These are phyloP conservation scores for Fusarium marasasianum DNA, from an alignment of 2,329 filamentous ascomycete genomes.

Conservation along the genomic window DNA sequence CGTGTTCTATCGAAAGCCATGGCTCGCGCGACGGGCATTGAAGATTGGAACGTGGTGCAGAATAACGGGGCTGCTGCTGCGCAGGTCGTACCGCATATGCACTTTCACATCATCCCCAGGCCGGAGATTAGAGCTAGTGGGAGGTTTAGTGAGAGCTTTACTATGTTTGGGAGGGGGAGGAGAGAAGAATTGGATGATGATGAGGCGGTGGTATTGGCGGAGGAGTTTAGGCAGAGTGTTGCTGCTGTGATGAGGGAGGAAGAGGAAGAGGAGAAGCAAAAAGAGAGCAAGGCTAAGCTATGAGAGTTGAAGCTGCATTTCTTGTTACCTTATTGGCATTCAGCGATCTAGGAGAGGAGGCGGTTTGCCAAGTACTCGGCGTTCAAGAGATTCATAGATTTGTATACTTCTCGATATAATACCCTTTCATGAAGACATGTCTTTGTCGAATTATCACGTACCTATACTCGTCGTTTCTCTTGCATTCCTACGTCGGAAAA, in stretches of 20 bases:
- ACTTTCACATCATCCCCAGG: conserved; percentile 93
- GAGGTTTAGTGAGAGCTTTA: conserved; percentile 71
- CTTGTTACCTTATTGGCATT: conserved; percentile 14
- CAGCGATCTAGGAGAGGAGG: background rate
- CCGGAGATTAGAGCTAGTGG: conserved; percentile 71
- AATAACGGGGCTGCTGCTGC: conserved; percentile 92
- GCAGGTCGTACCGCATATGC: conserved; percentile 91
- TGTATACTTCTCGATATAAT: conserved; percentile 6
- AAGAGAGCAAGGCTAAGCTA: conserved; percentile 49
- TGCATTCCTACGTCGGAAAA: conserved; percentile 83
- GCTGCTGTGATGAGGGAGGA: conserved; percentile 57
- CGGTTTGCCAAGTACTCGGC: background rate
- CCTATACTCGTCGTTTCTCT: conserved; percentile 79
- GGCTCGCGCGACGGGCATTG: conserved; percentile 72
- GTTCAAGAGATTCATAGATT: background rate
- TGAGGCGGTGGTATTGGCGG: conserved; percentile 70
- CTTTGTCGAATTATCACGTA: background rate
- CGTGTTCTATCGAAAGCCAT: conserved; percentile 79
- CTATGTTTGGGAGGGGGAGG: conserved; percentile 81
- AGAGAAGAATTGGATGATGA: conserved; percentile 81
- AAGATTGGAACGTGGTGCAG: conserved; percentile 96
- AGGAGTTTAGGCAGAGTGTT: conserved; percentile 60
- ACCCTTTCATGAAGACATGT: conserved; percentile 15
- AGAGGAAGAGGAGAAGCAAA: conserved; percentile 30
- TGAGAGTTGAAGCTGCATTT: conserved; percentile 37